Conservation (phyloP, 1,284 basidiomycete genomes). For the Ustilago esculenta region DNA sequence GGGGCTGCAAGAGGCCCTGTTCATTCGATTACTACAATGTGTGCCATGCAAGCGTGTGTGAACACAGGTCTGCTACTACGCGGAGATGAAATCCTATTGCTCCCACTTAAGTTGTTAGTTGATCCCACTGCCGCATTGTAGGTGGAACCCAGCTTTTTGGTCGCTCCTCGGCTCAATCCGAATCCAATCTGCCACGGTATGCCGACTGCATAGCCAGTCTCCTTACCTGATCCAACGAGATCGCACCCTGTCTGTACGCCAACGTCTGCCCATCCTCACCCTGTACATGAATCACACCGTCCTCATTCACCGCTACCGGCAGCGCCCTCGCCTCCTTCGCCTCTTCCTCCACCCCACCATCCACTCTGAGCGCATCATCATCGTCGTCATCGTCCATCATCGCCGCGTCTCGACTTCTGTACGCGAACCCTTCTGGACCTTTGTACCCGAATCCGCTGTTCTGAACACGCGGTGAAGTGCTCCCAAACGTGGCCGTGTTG, state of each 20-base stretch:
- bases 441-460: constrained; percentile 39
- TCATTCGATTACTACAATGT: too few relatives aligned
- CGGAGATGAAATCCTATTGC: too few relatives aligned
- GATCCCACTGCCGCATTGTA: too few relatives aligned
- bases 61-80: too few relatives aligned
- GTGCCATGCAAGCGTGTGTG: too few relatives aligned
- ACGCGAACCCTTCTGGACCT: constrained; percentile 27
- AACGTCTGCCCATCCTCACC: constrained; percentile 64
- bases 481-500: constrained; percentile 15
- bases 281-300: constrained; percentile 55
- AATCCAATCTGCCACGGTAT: constrained; percentile 67
- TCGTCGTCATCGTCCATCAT: constrained; percentile 59
- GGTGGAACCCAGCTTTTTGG: too few relatives aligned
- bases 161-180: constrained; percentile 69
- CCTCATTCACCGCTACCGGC: constrained; percentile 43
- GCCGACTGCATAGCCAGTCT: constrained; percentile 57
- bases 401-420: constrained; percentile 27
- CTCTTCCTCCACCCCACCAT: constrained; percentile 29
- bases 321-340: constrained; percentile 26
- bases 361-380: constrained; percentile 54
- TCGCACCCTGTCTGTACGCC: constrained; percentile 60
- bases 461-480: constrained; percentile 20
- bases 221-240: constrained; percentile 61
- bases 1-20: too few relatives aligned
- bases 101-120: too few relatives aligned